Evolutionary conservation across 23 red algal genomes (phyloP).

Genomic region (Agarophyton chilense): DNA sequence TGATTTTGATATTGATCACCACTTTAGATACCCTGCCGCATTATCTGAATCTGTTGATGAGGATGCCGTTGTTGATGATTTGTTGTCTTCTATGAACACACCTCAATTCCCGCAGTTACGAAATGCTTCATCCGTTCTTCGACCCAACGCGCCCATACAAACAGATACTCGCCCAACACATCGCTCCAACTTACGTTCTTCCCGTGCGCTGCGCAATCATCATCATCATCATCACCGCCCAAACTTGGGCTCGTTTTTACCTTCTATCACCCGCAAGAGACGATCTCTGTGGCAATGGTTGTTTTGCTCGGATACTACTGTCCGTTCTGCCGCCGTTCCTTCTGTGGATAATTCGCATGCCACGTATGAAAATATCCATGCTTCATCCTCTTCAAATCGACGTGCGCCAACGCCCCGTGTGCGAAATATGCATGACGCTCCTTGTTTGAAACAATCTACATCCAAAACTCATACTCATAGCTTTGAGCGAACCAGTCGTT

Average conservation of each 20-base stretch:
- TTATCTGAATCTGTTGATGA: slow-evolving; percentile 42
- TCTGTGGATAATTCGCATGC: not conserved
- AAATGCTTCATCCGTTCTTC: not conserved
- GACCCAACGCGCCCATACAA: not conserved
- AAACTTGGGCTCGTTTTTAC: not conserved
- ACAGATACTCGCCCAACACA: not conserved
- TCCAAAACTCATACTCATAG: not conserved
- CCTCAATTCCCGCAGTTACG: slow-evolving; percentile 5
- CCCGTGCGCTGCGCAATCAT: not conserved
- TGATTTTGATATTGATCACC: not conserved
- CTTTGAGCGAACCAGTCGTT: not conserved
- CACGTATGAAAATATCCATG: not conserved
- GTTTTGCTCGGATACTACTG: slow-evolving; percentile 41
- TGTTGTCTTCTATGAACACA: slow-evolving; percentile 12
- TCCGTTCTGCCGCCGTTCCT: slow-evolving; percentile 17
- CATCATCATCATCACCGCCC: slow-evolving; percentile 2
- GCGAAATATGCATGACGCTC: not conserved
- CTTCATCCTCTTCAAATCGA: not conserved
- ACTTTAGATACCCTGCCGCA: slow-evolving; percentile 38
- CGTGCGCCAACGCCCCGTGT: not conserved
- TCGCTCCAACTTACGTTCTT: not conserved
- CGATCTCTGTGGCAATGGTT: slow-evolving; percentile 60
- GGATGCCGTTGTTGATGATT: slow-evolving; percentile 61
- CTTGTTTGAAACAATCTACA: not conserved
- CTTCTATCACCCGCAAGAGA: slow-evolving; percentile 40